Base-by-base conservation (phyloP, 768 basidiomycete species). In the Heimioporus sp. region DNA sequence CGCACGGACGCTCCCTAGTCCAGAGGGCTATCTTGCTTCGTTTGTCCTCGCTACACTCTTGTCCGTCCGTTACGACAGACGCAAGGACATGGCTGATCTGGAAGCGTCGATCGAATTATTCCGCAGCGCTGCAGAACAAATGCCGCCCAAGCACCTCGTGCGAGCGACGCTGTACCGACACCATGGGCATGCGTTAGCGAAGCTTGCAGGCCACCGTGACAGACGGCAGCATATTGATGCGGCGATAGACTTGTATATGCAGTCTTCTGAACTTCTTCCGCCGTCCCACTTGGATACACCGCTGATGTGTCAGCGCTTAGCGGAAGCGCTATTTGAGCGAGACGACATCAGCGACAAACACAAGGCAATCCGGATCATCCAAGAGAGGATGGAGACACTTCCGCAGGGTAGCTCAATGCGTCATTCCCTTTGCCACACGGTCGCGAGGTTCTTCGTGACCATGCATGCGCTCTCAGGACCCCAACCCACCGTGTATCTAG, bases 41-140 rank as follows among this genome's bases (percentile, higher is more conserved):
- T 43, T 28, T 19, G 0, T 2, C 20, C 52, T 65, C 13, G 65
- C 59, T 19, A 55, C 51, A 12, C 2, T 47, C 10, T 35, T 65
- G 17, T 53, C 24, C n/a, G 10, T 11, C 17, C 65, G 65, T 46
- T 55, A 51, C 34, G 0, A 6, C 5, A 44, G 43, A 36, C 6
- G 10, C 13, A 1, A 19, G 19, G 15, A 51, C 16, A 6, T 47
- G 28, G 31, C 37, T 20, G 65, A 67, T 46, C 28, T 65, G 38
- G 52, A 53, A 35, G 44, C 47, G 17, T 55, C 48, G 31, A 35
- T 65, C 35, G 16, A 56, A 24, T 30, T 57, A 16, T 64, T 62
- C 44, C 37, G 20, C 17, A 20, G 28, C 2, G 55, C 44, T 15
- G 40, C 40, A 10, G 49, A 53, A 21, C 45, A 50, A 46, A 55